Conservation (phyloP, 495 filamentous ascomycete genomes). For the Parmelia sp. region DNA sequence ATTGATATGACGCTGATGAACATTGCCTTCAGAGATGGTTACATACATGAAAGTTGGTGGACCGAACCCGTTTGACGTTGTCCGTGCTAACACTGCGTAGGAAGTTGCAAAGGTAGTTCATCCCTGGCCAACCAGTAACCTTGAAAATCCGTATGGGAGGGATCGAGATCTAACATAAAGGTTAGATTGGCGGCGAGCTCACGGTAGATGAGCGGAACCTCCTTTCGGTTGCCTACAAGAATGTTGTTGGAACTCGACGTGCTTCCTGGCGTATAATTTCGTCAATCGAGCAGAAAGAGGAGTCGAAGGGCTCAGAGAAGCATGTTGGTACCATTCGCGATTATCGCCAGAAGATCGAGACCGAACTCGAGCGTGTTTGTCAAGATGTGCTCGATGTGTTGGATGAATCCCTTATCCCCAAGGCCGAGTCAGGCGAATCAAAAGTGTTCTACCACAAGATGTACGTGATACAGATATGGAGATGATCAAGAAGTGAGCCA, state of each 20-base stretch:
- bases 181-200: conserved; percentile 84
- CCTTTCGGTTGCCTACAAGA: conserved; percentile 98
- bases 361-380: conserved; percentile 95
- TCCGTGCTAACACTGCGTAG: conserved; percentile 33
- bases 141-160: neutral
- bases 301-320: conserved; percentile 97
- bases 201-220: conserved; percentile 99
- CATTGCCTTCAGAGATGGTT: conserved; percentile 74
- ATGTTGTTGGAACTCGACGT: conserved; percentile 96
- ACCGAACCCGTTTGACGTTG: conserved; percentile 15
- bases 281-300: conserved; percentile 99
- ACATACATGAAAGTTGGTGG: conserved; percentile 92
- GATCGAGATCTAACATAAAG: conserved; percentile 22
- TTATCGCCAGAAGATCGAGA: conserved; percentile 98
- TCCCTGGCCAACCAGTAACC: neutral
- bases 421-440: conserved; percentile 96
- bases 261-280: conserved; percentile 99
- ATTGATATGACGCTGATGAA: conserved; percentile 12
- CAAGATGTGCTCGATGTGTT: conserved; percentile 96
- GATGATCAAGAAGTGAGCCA: neutral
- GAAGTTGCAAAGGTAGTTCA: conserved; percentile 78
- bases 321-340: conserved; percentile 93
- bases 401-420: conserved; percentile 91
- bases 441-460: conserved; percentile 99
- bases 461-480: conserved; percentile 47